Base-by-base conservation (phyloP, 2,329 filamentous ascomycete species). In the Fusarium nematophilum region DNA sequence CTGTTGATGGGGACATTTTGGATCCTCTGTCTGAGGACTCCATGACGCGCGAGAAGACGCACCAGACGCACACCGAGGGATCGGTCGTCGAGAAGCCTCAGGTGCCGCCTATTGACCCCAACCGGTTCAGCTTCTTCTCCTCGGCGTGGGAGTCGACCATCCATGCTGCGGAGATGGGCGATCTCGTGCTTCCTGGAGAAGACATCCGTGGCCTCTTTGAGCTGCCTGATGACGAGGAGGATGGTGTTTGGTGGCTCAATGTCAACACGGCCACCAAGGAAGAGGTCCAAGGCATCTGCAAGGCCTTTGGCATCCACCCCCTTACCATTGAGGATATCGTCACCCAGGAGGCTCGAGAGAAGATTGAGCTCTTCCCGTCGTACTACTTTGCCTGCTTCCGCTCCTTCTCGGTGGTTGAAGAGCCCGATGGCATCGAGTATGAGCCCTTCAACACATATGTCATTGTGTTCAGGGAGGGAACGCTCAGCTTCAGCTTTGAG, bases 371-470 rank as follows among this genome's bases (percentile, higher is more conserved):
- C 18, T 99, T 99, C 79, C 91, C 92, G 18, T 92, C 93, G 34
- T 99, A 99, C 79, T 99, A 99, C 78, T 98, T 99, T 75, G 92
- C 97, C 44, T 96, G 92, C 75, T 99, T 98, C 84, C 88, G 94
- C 47, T 97, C 93, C 2, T 99, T 98, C 80, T 90, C 87, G 66
- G 78, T 85, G 9, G 90, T 94, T 49, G 82, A 92, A 64, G 90
- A 96, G 66, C 89, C 91, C 66, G 85, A 88, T 27, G 89, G 89
- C 43, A 86, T 91, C 53, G 96, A 96, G 71, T 90, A 97, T 70
- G 93, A 97, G 70, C 93, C 95, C 0, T 92, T 96, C 79, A 97
- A 98, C 74, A 90, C 97, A 47, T 99, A 98, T 72, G 95, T 97
- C 57, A 88, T 99, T 43, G 95, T 99, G 18, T 98, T 97, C 80